Base-by-base conservation (phyloP, 352 stramenopile species). In the Phytophthora pisi region DNA sequence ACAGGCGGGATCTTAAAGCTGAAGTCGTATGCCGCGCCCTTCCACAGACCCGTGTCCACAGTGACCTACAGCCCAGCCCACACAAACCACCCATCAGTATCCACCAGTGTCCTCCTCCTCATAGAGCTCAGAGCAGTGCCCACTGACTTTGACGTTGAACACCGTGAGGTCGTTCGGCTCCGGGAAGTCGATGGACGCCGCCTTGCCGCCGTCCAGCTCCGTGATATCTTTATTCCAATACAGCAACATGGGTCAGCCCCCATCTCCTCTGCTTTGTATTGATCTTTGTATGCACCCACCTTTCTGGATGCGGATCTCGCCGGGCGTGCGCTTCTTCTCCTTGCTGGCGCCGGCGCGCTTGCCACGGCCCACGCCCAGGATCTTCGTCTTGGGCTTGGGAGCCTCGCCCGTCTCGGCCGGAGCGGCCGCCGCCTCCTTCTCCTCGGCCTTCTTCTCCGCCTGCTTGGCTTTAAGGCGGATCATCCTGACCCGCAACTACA, bases 291-390 rank as follows among this genome's bases (percentile, higher is more conserved):
- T 55, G 11, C 20, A 6, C 31, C 4, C 50, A 98, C 96, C 97
- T 95, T 99, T 99, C 79, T 99, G 97, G 75, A 99, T 99, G 51
- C 97, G 91, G 79, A 99, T 99, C 81, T 99, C 97, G 70, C 96
- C 97, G 5, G 97, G 97, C 70, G 92, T 98, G 64, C 96, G 92
- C 74, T 98, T 95, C 82, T 97, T 96, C 63, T 93, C 85, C 68
- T 95, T 96, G 68, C 61, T 89, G 30, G 50, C 70, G 18, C 84
- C 83, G 2, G 51, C 31, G 57, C 87, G 84, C 57, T 93, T 95
- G 49, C 89, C 89, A 15, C 89, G 86, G 11, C 89, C 89, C 5
- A 96, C 82, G 42, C 89, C 89, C 0, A 96, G 65, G 59, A 96
- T 96, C 70, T 92, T 92, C 43, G 79, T 91, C 74, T 93, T 93